Base-by-base conservation (phyloP, 208 protist species). In the Wallacemonas collosoma region DNA sequence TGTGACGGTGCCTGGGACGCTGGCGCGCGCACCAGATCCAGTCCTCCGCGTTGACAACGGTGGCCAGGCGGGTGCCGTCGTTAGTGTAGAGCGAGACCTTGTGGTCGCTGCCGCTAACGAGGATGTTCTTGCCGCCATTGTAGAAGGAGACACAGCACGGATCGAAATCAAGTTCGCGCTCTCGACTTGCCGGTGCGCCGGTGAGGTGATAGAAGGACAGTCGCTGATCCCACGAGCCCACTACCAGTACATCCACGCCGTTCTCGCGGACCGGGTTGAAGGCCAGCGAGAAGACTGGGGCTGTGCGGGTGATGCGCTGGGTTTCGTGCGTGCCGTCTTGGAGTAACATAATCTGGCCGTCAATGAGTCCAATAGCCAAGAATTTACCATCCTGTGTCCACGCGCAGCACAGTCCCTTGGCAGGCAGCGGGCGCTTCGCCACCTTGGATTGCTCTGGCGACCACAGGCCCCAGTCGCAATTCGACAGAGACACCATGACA, bases 381-480 rank as follows among this genome's bases (percentile, higher is more conserved):
- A 86, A 90, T 65, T 97, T 90, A 5, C 98, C 98, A 71, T 98
- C 96, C 45, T 78, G 90, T 11, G 96, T 98, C 98, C 98, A 99
- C 43, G 88, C 79, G 40, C 77, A 89, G 66, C 93, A 98, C 35
- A 98, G 71, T 11, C 97, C 87, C 56, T 95, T 96, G 35, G 93
- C 95, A 1, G 82, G 71, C 14, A 98, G 71, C 38, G 89, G 72
- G 74, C 87, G 81, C 81, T 98, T 98, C 7, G 77, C 70, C 39
- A 98, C 95, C 61, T 95, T 95, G 39, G 96, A 84, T 68, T 95
- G 78, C 6, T 98, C 94, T 4, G 93, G 83, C 1, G 93, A 95
- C 97, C 97, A 99, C n/a, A 99, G 47, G 62, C 95, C 98, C 86
- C 98, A 99, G 77, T 99, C 98, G 6, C 79, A 68, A 57, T 79